phyloP scores from a whole-genome alignment of 192 early-diverging fungal species.

The Coemansia sp. region DNA sequence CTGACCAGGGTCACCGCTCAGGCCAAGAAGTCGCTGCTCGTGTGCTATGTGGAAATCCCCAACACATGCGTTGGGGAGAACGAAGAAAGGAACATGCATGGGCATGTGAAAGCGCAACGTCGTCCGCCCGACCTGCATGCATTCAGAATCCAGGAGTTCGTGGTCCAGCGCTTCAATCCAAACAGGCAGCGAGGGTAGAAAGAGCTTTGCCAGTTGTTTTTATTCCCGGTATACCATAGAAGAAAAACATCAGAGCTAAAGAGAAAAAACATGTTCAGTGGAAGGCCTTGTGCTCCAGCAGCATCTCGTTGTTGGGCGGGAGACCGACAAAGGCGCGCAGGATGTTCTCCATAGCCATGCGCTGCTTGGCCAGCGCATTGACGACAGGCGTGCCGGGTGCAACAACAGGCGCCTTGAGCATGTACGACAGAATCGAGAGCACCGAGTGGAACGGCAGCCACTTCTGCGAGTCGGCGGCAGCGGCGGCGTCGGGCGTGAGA shows the following conservation, averaged over 20 bases:
- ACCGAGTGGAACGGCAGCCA: slow-evolving; percentile 92
- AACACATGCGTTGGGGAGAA: not conserved
- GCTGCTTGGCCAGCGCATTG: slow-evolving; percentile 94
- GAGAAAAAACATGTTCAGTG: slow-evolving; percentile 32
- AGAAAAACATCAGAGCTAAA: not conserved
- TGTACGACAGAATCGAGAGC: slow-evolving; percentile 86
- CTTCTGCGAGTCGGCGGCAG: slow-evolving; percentile 60
- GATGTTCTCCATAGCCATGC: slow-evolving; percentile 96
- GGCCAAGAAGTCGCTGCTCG: slow-evolving; percentile 36
- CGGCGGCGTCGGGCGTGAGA: slow-evolving; percentile 51
- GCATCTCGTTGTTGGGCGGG: slow-evolving; percentile 95
- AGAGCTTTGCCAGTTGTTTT: not conserved
- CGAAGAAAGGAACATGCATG: not conserved
- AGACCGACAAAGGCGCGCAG: slow-evolving; percentile 96
- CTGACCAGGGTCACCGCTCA: slow-evolving; percentile 40
- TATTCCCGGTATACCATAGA: not conserved
- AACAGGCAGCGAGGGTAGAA: slow-evolving; percentile 21
- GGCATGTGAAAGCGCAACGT: not conserved
- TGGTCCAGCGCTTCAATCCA: slow-evolving; percentile 44
- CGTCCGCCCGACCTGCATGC: slow-evolving; percentile 21
- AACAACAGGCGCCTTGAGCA: slow-evolving; percentile 99
- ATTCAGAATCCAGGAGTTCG: slow-evolving; percentile 31
- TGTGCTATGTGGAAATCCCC: slow-evolving; percentile 42
- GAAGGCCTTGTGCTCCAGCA: slow-evolving; percentile 86
- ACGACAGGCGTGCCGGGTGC: slow-evolving; percentile 91